phyloP scores from a whole-genome alignment of 345 rosid species.

The Lepidium didymum region DNA sequence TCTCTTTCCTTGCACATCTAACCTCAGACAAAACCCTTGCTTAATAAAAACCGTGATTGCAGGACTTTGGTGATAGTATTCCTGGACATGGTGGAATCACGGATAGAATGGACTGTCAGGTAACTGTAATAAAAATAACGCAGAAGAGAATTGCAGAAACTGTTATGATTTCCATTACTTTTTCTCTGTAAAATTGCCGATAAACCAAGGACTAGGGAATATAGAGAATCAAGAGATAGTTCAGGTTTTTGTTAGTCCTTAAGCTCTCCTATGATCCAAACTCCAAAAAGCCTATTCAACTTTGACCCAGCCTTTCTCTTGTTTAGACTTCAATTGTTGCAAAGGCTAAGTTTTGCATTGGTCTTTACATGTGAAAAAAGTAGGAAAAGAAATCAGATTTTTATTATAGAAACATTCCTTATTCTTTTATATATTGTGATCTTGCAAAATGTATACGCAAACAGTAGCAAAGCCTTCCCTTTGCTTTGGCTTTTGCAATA shows the following conservation, averaged over 20 bases:
- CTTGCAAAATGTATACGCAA: not conserved
- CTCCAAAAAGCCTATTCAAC: not conserved
- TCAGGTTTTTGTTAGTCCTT: not conserved
- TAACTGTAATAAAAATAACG: constrained; percentile 20
- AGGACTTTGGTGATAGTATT: constrained; percentile 99
- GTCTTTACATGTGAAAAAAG: not conserved
- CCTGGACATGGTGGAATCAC: constrained; percentile 99
- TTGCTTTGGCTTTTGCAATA: not conserved
- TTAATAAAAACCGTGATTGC: constrained; percentile 11
- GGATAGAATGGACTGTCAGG: constrained; percentile 98
- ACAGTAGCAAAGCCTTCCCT: not conserved
- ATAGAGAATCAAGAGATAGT: not conserved
- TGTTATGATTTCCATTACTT: not conserved
- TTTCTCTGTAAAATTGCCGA: not conserved
- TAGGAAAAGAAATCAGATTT: not conserved
- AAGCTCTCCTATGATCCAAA: not conserved
- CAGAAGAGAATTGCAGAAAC: not conserved
- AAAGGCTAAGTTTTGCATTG: not conserved
- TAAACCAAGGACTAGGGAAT: not conserved
- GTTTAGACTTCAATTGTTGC: not conserved
- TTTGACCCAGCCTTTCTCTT: not conserved
- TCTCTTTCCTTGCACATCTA: not conserved
- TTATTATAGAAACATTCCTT: not conserved
- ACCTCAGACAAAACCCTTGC: not conserved
- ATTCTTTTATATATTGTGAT: no score